Evolutionary conservation across 78 protist genomes (phyloP).

Genomic region (Dictyostelium citrinum): DNA sequence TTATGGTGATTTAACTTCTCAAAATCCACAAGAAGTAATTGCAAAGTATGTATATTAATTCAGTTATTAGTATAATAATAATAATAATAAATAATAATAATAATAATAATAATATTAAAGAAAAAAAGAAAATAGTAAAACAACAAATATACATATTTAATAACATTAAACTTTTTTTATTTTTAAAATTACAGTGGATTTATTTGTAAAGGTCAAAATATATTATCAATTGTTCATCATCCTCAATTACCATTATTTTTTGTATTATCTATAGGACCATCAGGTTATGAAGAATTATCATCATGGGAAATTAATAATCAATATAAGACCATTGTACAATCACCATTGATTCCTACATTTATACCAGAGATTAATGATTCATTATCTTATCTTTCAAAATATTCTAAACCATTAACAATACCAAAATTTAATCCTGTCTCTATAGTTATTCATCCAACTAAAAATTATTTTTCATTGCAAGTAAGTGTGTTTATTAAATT

Average conservation of each 20-base stretch:
- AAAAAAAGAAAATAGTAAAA: no score
- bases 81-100: no score
- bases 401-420: conserved; percentile 31
- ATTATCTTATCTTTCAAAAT: conserved; percentile 28
- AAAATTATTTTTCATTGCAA: conserved; percentile 52
- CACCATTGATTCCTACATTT: conserved; percentile 24
- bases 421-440: conserved; percentile 15
- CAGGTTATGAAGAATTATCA: conserved; percentile 46
- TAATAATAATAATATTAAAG: no score
- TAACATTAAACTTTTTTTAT: not conserved
- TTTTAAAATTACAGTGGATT: conserved; percentile 63
- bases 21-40: conserved; percentile 38
- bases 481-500: not conserved
- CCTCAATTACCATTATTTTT: conserved; percentile 69
- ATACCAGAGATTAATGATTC: conserved; percentile 47
- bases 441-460: conserved; percentile 52
- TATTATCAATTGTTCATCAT: conserved; percentile 63
- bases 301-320: conserved; percentile 54
- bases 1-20: conserved; percentile 30
- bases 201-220: conserved; percentile 63
- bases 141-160: not conserved
- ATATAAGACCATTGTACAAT: conserved; percentile 41
- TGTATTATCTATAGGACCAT: conserved; percentile 11
- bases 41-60: conserved; percentile 53
- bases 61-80: no score